Base-by-base conservation (phyloP, 1,284 basidiomycete genomes). In the Sporisorium iseilematis-ciliati region DNA sequence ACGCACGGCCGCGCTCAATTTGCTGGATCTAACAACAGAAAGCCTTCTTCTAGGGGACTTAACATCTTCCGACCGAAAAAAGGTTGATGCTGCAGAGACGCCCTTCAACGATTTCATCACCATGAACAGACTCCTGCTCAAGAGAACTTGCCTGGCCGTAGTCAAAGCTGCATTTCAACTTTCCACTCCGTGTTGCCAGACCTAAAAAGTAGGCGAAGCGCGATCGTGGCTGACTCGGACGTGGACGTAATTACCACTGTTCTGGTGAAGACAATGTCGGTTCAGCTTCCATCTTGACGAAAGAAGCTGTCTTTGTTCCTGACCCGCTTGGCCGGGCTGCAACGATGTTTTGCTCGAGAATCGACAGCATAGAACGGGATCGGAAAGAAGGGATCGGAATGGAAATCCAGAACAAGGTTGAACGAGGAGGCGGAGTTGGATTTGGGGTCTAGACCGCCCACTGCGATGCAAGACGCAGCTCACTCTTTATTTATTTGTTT, bases 361-460 rank as follows among this genome's bases (percentile, higher is more conserved):
- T 26, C 14, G 14, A 25, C 25, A 46, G 23, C 45, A 23, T 6
- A 6, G 6, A 14, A 16, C 3, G 48, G 25, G 11, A 16, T 48
- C 25, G 23, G 45, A 29, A 48, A 12, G 14, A 25, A 23, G 10
- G n/a, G 10, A 7, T 43, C 42, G 20, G 42, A 43, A 46, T 5
- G 21, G 18, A 20, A 29, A 20, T 12, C 11, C 20, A 29, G 12
- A 29, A 25, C 50, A 40, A 52, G 35, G 21, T 40, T 40, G 2
- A 8, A 52, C 11, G 11, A 50, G 14, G 6, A n/a, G n/a, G 49
- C 50, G 50, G 50, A 52, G 50, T 52, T 38, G 31, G 21, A 11
- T 3, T 12, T 8, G 29, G 3, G 43, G 46, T 48, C 46, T 31
- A 48, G 46, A 48, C 25, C 26, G 26, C 1, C 12, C 35, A 29